Conservation (phyloP, 1,139 yeast genomes). For the Nakaseomyces kungkrabaensis region DNA sequence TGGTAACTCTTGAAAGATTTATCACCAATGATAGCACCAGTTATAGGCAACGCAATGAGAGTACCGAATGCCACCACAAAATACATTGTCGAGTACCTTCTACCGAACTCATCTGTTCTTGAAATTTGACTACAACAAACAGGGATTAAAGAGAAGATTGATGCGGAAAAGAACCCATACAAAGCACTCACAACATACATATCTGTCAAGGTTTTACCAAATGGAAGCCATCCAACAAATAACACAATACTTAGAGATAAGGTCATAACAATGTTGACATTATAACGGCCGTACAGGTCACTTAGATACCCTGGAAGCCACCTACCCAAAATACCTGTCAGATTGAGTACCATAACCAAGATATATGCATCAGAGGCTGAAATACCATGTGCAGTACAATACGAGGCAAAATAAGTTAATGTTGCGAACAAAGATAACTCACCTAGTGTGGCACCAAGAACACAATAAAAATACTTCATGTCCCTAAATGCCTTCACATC, state of each 20-base stretch:
- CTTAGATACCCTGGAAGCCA: conserved; percentile 41
- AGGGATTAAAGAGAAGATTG: conserved; percentile 41
- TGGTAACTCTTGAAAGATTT: conserved; percentile 14
- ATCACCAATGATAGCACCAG: conserved; percentile 39
- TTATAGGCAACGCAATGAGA: conserved; percentile 43
- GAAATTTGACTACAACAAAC: conserved; percentile 53
- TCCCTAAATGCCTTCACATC: conserved; percentile 40
- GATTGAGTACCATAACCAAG: conserved; percentile 39
- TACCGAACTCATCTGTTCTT: conserved; percentile 54
- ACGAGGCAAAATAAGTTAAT: conserved; percentile 41
- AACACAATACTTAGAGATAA: conserved; percentile 32
- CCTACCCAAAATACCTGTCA: conserved; percentile 42
- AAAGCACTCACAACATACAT: conserved; percentile 40
- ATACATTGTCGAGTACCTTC: conserved; percentile 60
- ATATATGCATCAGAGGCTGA: conserved; percentile 36
- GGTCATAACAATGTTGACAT: conserved; percentile 37
- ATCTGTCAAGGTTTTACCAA: conserved; percentile 31
- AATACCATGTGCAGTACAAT: conserved; percentile 38
- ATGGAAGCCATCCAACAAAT: conserved; percentile 41
- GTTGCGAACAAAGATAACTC: conserved; percentile 37
- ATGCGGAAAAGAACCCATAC: conserved; percentile 46
- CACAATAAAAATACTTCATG: conserved; percentile 30
- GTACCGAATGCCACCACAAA: conserved; percentile 53
- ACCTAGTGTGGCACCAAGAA: conserved; percentile 36
- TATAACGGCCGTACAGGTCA: conserved; percentile 44